Evolutionary conservation across 768 basidiomycete genomes (phyloP).

Genomic region (Phlebiopsis flavidoalba): DNA sequence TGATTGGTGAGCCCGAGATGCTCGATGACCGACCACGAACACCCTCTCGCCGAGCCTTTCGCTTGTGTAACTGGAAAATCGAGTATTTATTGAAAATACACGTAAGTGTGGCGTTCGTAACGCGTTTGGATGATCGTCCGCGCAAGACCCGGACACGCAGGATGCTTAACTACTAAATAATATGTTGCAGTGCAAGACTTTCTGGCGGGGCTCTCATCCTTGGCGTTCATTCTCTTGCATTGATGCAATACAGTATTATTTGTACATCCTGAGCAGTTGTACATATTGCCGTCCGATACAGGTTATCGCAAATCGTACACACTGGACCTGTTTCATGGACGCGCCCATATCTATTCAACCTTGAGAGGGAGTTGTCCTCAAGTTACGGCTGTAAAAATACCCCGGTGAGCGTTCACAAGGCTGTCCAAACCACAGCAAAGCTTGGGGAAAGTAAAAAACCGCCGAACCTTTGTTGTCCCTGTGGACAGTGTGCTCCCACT

Average conservation of each 20-base stretch:
- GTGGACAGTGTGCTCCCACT: slow-evolving; percentile 67
- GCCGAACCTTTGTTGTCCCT: slow-evolving; percentile 64
- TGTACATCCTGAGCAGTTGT: neutral
- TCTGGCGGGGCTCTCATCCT: neutral
- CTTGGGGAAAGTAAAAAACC: too few relatives aligned
- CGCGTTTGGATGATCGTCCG: neutral
- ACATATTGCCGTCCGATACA: neutral
- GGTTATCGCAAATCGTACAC: neutral
- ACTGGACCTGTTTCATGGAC: neutral
- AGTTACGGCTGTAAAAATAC: slow-evolving; percentile 63
- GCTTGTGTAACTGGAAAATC: too few relatives aligned
- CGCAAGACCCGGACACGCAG: neutral
- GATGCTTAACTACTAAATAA: neutral
- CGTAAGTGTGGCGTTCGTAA: neutral
- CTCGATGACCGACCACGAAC: too few relatives aligned
- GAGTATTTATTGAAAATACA: too few relatives aligned
- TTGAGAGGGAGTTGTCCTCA: slow-evolving; percentile 71
- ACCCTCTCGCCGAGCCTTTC: too few relatives aligned
- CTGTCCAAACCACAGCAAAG: neutral
- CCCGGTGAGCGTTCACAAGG: neutral
- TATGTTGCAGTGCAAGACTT: too few relatives aligned
- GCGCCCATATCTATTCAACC: slow-evolving; percentile 14
- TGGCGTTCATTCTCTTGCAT: neutral
- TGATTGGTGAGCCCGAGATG: too few relatives aligned
- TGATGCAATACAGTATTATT: neutral